Evolutionary conservation across 495 filamentous ascomycete genomes (phyloP), one percentile per base, ranked within the genome.

Genomic region (Apodospora peruviana): DNA sequence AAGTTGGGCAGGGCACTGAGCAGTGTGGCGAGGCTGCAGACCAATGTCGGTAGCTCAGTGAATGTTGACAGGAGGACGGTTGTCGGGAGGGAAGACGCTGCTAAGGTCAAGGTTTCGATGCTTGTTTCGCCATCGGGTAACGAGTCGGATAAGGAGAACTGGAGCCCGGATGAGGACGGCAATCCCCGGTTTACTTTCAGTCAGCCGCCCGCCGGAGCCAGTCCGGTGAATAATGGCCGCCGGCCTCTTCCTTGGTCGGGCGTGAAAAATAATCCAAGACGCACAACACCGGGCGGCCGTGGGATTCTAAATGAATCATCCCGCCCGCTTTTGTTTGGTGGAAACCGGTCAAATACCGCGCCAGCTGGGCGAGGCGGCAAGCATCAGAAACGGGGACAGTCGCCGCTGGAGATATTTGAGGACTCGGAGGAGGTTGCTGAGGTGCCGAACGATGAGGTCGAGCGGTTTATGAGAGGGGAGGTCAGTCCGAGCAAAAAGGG

Each of bases 81-180:
- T 0, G n/a, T 19, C 11, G n/a, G 16, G 14, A 54, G 62, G 37
- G n/a, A n/a, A n/a, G 67, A 65, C n/a, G 36, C 71, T 0, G 72
- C 77, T 7, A 75, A 80, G 40, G 66, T 62, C 52, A 83, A 68
- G 51, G 48, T 62, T 7, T 59, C 60, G n/a, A 50, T 53, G 23
- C 53, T 64, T 19, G 36, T 61, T 9, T 60, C 60, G 25, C 55
- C 60, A 0, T 62, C 64, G 2, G 67, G 63, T 29, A 52, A 83
- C 34, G 91, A 95, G 45, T 94, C 88, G 2, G 91, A 96, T 58
- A 96, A 96, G 63, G 91, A 96, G 69, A 96, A 96, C 62, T 93
- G 87, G 88, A 77, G 84, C 41, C 55, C 75, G 45, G 51, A 75
- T 61, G 48, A 72, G 72, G 60, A 74, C 50, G 57, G 81, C 67